A percentile compares a stretch with the other conserved stretches of the same genome.
These are phyloP conservation scores for Trichosporon sp. DNA, from an alignment of 1,284 basidiomycete genomes.

Conservation along the genomic window DNA sequence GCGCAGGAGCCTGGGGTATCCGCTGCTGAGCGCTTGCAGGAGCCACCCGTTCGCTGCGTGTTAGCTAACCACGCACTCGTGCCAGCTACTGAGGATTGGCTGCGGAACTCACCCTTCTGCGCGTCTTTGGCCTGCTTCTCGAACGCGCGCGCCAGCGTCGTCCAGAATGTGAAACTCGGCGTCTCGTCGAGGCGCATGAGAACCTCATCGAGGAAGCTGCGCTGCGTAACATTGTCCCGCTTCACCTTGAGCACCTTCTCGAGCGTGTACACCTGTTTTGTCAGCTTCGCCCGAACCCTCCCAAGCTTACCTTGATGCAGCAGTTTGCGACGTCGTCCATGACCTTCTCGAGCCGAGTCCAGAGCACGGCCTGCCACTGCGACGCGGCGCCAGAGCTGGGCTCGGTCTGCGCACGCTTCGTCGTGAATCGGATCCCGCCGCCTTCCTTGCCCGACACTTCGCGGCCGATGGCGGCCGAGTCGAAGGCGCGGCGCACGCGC, in stretches of 20 bases:
- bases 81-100: not conserved
- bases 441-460: slow-evolving; percentile 70
- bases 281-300: not conserved
- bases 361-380: slow-evolving; percentile 78
- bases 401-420: slow-evolving; percentile 68
- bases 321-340: slow-evolving; percentile 86
- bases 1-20: slow-evolving; percentile 81
- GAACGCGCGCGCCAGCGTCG: slow-evolving; percentile 72
- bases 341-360: slow-evolving; percentile 77
- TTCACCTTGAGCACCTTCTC: slow-evolving; percentile 91
- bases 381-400: slow-evolving; percentile 78
- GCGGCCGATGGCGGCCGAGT: slow-evolving; percentile 78
- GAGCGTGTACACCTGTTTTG: slow-evolving; percentile 77
- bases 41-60: slow-evolving; percentile 62
- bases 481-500: slow-evolving; percentile 79
- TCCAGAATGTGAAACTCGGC: slow-evolving; percentile 90
- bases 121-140: slow-evolving; percentile 78
- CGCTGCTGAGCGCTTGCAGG: slow-evolving; percentile 78
- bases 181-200: slow-evolving; percentile 90
- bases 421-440: slow-evolving; percentile 46
- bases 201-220: slow-evolving; percentile 83
- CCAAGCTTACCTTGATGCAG: slow-evolving; percentile 73
- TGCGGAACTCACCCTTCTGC: slow-evolving; percentile 63
- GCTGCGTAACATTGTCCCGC: slow-evolving; percentile 74
- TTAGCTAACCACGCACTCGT: not conserved